These are phyloP conservation scores for Colletotrichum navitas DNA, from an alignment of 2,329 filamentous ascomycete species.

Conservation along the genomic window DNA sequence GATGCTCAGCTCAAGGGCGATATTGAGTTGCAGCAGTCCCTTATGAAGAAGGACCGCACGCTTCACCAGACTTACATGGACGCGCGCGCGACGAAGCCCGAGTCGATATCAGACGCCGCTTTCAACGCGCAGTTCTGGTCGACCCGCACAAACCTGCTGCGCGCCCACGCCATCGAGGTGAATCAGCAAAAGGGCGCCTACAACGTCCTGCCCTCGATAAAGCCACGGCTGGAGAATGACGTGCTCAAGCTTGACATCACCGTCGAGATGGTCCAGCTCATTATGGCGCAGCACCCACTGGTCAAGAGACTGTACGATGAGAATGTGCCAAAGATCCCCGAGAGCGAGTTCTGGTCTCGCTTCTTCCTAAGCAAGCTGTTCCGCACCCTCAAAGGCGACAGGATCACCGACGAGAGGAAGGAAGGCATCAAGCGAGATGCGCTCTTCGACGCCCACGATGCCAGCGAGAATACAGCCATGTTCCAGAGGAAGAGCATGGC, in stretches of 20 bases:
- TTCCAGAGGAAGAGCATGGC: conserved; percentile 68
- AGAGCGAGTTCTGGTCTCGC: conserved; percentile 89
- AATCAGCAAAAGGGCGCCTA: conserved; percentile 90
- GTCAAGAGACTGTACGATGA: conserved; percentile 94
- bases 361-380: conserved; percentile 94
- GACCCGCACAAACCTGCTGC: conserved; percentile 84
- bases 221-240: conserved; percentile 80
- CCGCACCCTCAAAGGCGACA: conserved; percentile 92
- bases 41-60: conserved; percentile 82
- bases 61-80: conserved; percentile 90
- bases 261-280: conserved; percentile 91
- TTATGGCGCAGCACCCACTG: conserved; percentile 92
- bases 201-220: conserved; percentile 92
- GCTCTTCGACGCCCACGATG: conserved; percentile 88
- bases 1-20: conserved; percentile 83
- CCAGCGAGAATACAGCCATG: conserved; percentile 72
- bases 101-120: conserved; percentile 81
- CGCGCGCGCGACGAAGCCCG: conserved; percentile 84
- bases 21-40: conserved; percentile 85
- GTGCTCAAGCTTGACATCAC: conserved; percentile 85
- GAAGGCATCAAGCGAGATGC: conserved; percentile 67
- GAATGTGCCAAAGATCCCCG: conserved; percentile 84
- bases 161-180: conserved; percentile 90
- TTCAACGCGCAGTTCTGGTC: conserved; percentile 98
- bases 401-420: conserved; percentile 81